A percentile compares a stretch with the other conserved stretches of the same genome.
Evolutionary conservation across 2,329 filamentous ascomycete species (phyloP).

Genomic region (Ophiostoma fasciatum): DNA sequence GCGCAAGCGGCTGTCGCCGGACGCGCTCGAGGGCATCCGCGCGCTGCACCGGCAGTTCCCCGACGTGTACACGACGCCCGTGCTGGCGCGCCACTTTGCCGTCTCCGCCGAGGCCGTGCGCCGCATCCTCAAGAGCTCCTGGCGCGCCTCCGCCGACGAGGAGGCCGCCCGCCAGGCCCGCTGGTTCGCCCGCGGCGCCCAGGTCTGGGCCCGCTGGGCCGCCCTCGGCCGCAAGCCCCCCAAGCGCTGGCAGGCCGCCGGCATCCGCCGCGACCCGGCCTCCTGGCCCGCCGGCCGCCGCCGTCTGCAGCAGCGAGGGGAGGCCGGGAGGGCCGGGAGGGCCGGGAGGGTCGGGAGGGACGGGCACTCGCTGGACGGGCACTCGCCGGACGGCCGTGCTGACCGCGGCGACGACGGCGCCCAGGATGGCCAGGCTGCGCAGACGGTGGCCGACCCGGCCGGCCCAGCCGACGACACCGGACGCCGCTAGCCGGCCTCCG

Average conservation of each 20-base stretch:
- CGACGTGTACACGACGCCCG: constrained; percentile 56
- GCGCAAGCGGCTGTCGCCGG: constrained; percentile 75
- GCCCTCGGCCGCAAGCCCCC: constrained; percentile 48
- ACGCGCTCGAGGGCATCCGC: constrained; percentile 80
- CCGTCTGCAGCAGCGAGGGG: constrained; percentile 2
- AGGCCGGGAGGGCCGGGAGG: no score
- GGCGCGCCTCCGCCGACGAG: constrained; percentile 44
- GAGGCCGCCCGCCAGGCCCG: constrained; percentile 41
- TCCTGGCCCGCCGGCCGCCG: constrained; percentile 9
- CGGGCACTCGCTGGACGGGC: no score
- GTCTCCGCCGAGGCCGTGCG: constrained; percentile 79
- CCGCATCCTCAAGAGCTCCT: constrained; percentile 70
- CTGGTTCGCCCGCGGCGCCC: constrained; percentile 46
- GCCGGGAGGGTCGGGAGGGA: no score
- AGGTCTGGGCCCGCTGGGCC: constrained; percentile 44
- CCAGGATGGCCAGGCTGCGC: no score
- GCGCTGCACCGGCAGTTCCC: constrained; percentile 67
- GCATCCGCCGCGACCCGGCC: constrained; percentile 16
- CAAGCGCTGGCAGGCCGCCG: constrained; percentile 41
- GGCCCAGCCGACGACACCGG: no score
- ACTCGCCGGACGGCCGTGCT: no score
- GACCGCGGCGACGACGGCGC: background rate
- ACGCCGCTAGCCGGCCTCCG: no score
- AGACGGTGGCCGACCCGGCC: no score
- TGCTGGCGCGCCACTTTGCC: constrained; percentile 65